Base-by-base conservation (phyloP, 805 yeast genomes). In the Blastobotrys parvus region DNA sequence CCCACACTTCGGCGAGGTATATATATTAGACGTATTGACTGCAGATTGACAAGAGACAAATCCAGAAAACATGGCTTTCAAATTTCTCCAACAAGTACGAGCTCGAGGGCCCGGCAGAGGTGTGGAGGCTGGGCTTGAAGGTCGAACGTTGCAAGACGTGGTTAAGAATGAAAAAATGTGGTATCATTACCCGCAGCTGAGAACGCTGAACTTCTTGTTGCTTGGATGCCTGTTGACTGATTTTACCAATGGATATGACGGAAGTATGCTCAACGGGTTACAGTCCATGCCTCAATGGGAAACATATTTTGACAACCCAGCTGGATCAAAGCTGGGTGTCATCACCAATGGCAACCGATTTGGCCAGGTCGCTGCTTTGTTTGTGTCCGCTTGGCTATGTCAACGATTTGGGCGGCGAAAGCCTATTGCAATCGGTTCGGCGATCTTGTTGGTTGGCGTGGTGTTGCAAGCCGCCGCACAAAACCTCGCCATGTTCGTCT, bases 341-440 rank as follows among this genome's bases (percentile, higher is more conserved):
- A 43, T 49, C 45, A 42, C 35, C n/a, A 47, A 47, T 29, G 29
- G 29, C 29, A 25, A 25, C 11, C 29, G 29, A 8, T 25, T 25
- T 25, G 29, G 29, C 11, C 29, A 25, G 11, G 11, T 25, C 11
- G 29, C 10, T 8, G 29, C 10, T 7, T 11, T 25, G 29, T 7
- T 25, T 8, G 29, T 25, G 29, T 25, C 29, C 7, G 29, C 29
- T 8, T 25, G 29, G 29, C 29, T 25, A 7, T 25, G 29, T 61
- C 83, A 78, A 50, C 59, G 45, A 33, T 54, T 39, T 37, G 90
- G 90, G 42, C 77, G 90, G 66, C 75, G 80, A 62, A 74, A 74
- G 27, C 57, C 77, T 46, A 73, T 81, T 42, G 59, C 75, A n/a
- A 27, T 64, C 17, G 88, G 88, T 27, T 67, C 78, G 33, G 23